A percentile compares a stretch with the other conserved stretches of the same genome.
These are phyloP conservation scores for Candida hispaniensis DNA, from an alignment of 805 yeast genomes.

Conservation along the genomic window DNA sequence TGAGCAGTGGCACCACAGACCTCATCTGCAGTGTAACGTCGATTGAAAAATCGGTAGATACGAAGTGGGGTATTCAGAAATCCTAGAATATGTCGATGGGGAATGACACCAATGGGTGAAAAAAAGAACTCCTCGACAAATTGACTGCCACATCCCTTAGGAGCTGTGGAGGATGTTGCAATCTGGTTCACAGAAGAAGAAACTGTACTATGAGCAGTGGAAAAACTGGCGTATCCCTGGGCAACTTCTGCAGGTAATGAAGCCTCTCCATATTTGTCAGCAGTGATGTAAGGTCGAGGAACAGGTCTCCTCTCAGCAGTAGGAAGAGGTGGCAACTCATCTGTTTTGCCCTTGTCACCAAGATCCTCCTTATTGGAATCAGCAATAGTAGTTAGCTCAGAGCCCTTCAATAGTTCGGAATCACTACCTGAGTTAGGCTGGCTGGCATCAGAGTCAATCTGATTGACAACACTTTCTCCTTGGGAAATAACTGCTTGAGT, in stretches of 20 bases:
- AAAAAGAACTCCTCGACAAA: conserved; percentile 14
- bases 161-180: conserved; percentile 1
- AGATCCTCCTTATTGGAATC: conserved; percentile 18
- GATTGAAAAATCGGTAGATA: conserved; percentile 66
- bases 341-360: conserved; percentile 20
- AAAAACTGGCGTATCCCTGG: conserved; percentile 1
- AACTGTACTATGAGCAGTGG: conserved; percentile 27
- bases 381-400: conserved; percentile 12
- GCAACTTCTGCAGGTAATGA: conserved; percentile 49
- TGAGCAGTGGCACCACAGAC: conserved; percentile 46
- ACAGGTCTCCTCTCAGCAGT: conserved; percentile 35
- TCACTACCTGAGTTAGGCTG: no score
- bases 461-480: no score
- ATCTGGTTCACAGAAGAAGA: conserved; percentile 15
- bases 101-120: conserved; percentile 62
- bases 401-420: no score
- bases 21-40: conserved; percentile 58
- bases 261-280: conserved; percentile 46
- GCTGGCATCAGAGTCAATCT: no score
- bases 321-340: conserved; percentile 21
- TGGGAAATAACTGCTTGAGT: no score
- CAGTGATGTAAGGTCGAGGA: conserved; percentile 52
- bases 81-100: conserved; percentile 71
- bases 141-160: conserved; percentile 8
- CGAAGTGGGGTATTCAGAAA: conserved; percentile 66